Percentiles rank a stretch among this genome's conserved stretches.
Conservation (phyloP, 148 eudicot genomes). For the Rheum nobile region DNA sequence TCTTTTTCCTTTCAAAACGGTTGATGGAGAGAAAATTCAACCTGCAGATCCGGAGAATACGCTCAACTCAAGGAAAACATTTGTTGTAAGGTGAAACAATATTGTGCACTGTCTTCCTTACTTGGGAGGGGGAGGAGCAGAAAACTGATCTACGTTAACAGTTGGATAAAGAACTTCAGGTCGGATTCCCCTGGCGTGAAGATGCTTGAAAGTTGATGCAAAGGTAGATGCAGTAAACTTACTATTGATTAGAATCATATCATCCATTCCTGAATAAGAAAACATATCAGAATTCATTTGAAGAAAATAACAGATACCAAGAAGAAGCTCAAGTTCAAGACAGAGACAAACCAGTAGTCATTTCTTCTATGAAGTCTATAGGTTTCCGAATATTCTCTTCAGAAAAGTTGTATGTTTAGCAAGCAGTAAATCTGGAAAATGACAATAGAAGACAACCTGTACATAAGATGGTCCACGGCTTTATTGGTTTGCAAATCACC, state of each 20-base stretch:
- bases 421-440: slow-evolving; percentile 91
- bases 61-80: neutral
- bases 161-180: slow-evolving; percentile 93
- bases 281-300: neutral
- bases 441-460: slow-evolving; percentile 91
- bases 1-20: slow-evolving; percentile 94
- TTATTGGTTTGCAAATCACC: too few species aligned
- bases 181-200: slow-evolving; percentile 47
- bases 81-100: neutral
- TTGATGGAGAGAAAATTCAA: slow-evolving; percentile 83
- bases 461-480: slow-evolving; percentile 5
- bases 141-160: slow-evolving; percentile 73
- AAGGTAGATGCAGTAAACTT: slow-evolving; percentile 90
- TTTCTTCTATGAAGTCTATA: slow-evolving; percentile 75
- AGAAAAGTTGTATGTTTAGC: slow-evolving; percentile 75
- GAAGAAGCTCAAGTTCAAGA: slow-evolving; percentile 8
- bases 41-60: slow-evolving; percentile 19
- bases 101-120: slow-evolving; percentile 17
- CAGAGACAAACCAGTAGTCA: slow-evolving; percentile 71
- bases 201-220: slow-evolving; percentile 69
- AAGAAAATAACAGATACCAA: slow-evolving; percentile 3
- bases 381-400: slow-evolving; percentile 77
- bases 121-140: slow-evolving; percentile 48
- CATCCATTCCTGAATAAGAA: slow-evolving; percentile 65
- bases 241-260: slow-evolving; percentile 82